Evolutionary conservation across 2,329 filamentous ascomycete genomes (phyloP).

Genomic region (Ceratocystiopsis minuta): DNA sequence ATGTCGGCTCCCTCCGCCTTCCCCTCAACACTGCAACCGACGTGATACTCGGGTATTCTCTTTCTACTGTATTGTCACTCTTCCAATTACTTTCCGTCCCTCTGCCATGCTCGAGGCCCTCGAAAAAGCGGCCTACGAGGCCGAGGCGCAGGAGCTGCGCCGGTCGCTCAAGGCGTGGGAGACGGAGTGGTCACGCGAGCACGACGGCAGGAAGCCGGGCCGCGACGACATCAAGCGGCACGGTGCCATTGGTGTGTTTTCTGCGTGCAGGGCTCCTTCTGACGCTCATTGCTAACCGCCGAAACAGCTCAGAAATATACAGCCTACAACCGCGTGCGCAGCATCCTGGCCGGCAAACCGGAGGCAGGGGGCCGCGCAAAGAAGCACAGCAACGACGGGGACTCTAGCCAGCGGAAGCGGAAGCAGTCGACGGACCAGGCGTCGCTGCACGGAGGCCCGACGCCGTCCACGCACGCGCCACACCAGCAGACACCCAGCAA

Average conservation of each 20-base stretch:
- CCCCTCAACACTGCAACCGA: too few relatives aligned
- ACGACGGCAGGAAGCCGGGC: conserved; percentile 50
- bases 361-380: conserved; percentile 11
- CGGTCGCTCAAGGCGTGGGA: conserved; percentile 60
- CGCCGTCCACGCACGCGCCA: conserved; percentile 8
- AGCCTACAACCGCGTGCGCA: conserved; percentile 50
- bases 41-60: too few relatives aligned
- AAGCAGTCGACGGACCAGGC: conserved; percentile 9
- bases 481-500: conserved; percentile 26
- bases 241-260: conserved; percentile 45
- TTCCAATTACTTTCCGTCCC: too few relatives aligned
- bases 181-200: conserved; percentile 40
- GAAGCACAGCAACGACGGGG: conserved; percentile 8
- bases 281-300: not conserved
- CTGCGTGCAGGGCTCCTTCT: not conserved
- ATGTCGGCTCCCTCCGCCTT: too few relatives aligned
- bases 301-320: conserved; percentile 53
- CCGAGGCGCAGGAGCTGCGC: conserved; percentile 37
- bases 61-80: too few relatives aligned
- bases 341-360: conserved; percentile 37
- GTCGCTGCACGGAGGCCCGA: too few relatives aligned
- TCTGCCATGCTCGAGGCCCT: conserved; percentile 27
- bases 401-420: conserved; percentile 20
- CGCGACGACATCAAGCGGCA: conserved; percentile 63
- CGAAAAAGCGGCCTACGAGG: conserved; percentile 27